phyloP scores from a whole-genome alignment of 2,329 filamentous ascomycete genomes.

The Neurospora crassa region DNA sequence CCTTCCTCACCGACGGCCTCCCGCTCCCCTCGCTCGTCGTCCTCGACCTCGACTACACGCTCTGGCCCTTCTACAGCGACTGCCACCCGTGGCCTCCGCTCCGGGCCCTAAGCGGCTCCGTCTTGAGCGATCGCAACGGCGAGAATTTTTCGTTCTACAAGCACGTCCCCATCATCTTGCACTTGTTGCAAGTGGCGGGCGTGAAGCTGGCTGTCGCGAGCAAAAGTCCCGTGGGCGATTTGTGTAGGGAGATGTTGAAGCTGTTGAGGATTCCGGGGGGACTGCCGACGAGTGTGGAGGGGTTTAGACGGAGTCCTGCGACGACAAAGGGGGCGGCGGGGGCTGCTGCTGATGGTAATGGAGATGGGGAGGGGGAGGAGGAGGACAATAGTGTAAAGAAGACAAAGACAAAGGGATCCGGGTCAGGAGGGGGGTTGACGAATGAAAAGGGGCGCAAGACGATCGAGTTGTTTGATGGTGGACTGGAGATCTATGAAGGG shows the following conservation, averaged over 20 bases:
- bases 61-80: slow-evolving; percentile 99
- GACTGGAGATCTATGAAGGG: slow-evolving; percentile 61
- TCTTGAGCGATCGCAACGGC: slow-evolving; percentile 44
- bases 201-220: slow-evolving; percentile 64
- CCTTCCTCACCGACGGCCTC: slow-evolving; percentile 42
- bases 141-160: slow-evolving; percentile 63
- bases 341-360: slow-evolving; percentile 7
- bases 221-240: slow-evolving; percentile 67
- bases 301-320: slow-evolving; percentile 17
- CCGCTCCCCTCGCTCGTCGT: slow-evolving; percentile 77
- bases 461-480: slow-evolving; percentile 50
- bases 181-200: slow-evolving; percentile 26
- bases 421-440: not conserved
- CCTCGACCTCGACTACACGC: slow-evolving; percentile 94
- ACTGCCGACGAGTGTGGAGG: not conserved
- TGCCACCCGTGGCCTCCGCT: slow-evolving; percentile 77
- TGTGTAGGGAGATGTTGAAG: slow-evolving; percentile 73
- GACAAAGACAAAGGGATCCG: slow-evolving; percentile 12
- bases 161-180: slow-evolving; percentile 59
- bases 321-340: slow-evolving; percentile 11
- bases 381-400: slow-evolving; percentile 13
- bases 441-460: slow-evolving; percentile 31
- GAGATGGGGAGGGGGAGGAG: slow-evolving; percentile 17
- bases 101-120: slow-evolving; percentile 31
- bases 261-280: slow-evolving; percentile 46